Evolutionary conservation across 352 stramenopile genomes (phyloP).

Genomic region (Pythium phragmitis): DNA sequence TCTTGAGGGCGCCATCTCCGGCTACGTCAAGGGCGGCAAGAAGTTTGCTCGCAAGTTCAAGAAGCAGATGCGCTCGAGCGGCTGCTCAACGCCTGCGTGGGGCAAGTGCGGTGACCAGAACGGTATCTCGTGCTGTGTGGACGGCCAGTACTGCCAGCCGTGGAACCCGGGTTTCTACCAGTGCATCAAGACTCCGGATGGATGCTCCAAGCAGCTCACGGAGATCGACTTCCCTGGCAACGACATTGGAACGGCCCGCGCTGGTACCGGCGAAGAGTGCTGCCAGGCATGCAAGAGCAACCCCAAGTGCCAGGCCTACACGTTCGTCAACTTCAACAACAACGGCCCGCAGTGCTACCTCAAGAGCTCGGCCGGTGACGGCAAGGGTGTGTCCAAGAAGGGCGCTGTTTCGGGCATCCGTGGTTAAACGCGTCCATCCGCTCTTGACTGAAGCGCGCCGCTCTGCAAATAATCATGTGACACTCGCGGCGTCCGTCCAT

Average conservation of each 20-base stretch:
- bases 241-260: slow-evolving; percentile 43
- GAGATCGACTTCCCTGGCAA: slow-evolving; percentile 49
- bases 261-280: slow-evolving; percentile 34
- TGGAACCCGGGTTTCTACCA: slow-evolving; percentile 48
- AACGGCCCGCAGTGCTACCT: slow-evolving; percentile 52
- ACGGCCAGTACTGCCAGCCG: slow-evolving; percentile 36
- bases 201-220: slow-evolving; percentile 35
- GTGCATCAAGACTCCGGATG: slow-evolving; percentile 30
- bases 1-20: slow-evolving; percentile 5
- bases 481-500: background rate
- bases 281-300: slow-evolving; percentile 41
- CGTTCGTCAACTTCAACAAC: slow-evolving; percentile 58
- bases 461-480: background rate
- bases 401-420: slow-evolving; percentile 36
- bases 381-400: slow-evolving; percentile 27
- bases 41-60: background rate
- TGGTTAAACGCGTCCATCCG: background rate
- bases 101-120: slow-evolving; percentile 14
- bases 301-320: slow-evolving; percentile 49
- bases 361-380: slow-evolving; percentile 27
- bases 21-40: slow-evolving; percentile 17
- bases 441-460: background rate
- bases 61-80: slow-evolving; percentile 1
- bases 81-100: background rate
- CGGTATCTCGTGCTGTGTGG: background rate